These are phyloP conservation scores for Boletus tylopilopsis DNA, from an alignment of 768 basidiomycete genomes.

Conservation along the genomic window DNA sequence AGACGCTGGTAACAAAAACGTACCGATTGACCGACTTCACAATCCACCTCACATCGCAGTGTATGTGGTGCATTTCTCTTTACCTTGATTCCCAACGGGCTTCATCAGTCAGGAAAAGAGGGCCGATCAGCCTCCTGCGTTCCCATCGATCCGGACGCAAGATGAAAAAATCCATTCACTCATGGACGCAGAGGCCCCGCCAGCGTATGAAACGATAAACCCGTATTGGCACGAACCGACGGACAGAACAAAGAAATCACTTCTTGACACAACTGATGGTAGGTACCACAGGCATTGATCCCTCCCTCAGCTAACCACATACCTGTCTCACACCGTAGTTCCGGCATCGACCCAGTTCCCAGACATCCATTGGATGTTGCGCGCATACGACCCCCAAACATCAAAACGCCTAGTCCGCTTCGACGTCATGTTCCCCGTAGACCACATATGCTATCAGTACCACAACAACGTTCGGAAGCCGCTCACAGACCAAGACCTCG, in stretches of 20 bases:
- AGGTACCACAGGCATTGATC: neutral
- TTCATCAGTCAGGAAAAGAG: no score
- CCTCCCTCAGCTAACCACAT: no score
- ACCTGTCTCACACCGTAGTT: neutral
- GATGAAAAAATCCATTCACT: neutral
- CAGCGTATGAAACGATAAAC: neutral
- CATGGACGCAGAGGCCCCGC: neutral
- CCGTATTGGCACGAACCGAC: neutral
- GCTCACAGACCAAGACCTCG: constrained; percentile 34
- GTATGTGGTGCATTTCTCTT: no score
- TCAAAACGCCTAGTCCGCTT: constrained; percentile 39
- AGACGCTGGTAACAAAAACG: no score
- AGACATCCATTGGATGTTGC: constrained; percentile 41
- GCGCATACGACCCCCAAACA: constrained; percentile 33
- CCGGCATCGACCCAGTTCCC: constrained; percentile 6
- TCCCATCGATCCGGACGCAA: neutral
- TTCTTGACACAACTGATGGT: neutral
- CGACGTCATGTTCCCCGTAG: constrained; percentile 44
- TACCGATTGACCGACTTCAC: no score
- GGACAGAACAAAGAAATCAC: neutral
- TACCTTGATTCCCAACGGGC: no score
- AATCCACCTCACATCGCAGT: no score
- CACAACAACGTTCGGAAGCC: constrained; percentile 15
- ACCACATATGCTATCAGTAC: constrained; percentile 19
- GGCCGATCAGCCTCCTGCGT: neutral